Evolutionary conservation across 345 rosid genomes (phyloP).

Genomic region (Salix suchowensis): DNA sequence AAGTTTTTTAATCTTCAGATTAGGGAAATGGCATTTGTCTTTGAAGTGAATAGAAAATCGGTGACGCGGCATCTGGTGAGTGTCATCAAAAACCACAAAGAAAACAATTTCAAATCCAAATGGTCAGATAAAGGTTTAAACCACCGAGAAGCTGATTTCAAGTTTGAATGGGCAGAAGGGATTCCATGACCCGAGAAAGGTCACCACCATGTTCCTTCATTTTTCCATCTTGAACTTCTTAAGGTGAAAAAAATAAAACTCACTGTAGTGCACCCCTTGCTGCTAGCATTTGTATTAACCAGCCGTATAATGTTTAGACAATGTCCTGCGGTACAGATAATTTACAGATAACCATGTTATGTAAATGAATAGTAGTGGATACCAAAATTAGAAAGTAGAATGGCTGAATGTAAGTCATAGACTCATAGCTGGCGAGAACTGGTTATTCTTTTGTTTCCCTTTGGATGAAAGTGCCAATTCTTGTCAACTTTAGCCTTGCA

Average conservation of each 20-base stretch:
- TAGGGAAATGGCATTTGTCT: conserved; percentile 50
- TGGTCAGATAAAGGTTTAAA: conserved; percentile 29
- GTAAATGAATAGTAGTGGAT: too few relatives aligned
- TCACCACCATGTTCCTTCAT: conserved; percentile 2
- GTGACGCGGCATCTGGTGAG: conserved; percentile 40
- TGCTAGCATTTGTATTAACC: too few relatives aligned
- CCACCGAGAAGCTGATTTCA: conserved; percentile 18
- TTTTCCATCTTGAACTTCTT: not conserved
- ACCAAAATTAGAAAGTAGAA: too few relatives aligned
- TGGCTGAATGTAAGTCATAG: not conserved
- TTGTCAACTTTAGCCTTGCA: too few relatives aligned
- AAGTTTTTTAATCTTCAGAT: conserved; percentile 42
- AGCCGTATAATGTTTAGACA: too few relatives aligned
- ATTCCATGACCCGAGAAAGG: conserved; percentile 16
- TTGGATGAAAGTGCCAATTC: not conserved
- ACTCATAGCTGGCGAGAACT: not conserved
- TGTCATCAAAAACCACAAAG: conserved; percentile 21
- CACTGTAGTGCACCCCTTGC: not conserved
- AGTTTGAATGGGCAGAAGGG: conserved; percentile 43
- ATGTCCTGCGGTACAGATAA: too few relatives aligned
- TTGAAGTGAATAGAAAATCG: conserved; percentile 50
- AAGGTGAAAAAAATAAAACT: not conserved
- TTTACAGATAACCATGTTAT: too few relatives aligned
- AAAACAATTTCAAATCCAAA: conserved; percentile 29
- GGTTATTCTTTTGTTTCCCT: not conserved